Percentiles rank a stretch among this genome's conserved stretches.
phyloP scores from a whole-genome alignment of 176 grass and related monocot genomes.

The Rhipidocladum racemiflorum region DNA sequence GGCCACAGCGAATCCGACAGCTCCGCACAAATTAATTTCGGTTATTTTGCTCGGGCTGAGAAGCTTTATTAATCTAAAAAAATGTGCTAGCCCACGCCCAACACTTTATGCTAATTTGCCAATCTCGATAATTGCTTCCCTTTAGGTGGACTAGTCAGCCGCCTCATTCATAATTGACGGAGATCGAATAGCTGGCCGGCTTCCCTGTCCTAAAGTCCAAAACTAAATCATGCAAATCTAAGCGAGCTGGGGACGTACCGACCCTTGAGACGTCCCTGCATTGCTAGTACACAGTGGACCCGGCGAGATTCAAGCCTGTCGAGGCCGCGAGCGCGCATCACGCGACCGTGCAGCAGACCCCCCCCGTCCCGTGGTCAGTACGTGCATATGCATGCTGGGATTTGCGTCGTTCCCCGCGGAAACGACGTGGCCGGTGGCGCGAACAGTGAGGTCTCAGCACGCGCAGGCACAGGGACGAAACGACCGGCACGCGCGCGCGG shows the following conservation, averaged over 20 bases:
- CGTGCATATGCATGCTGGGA: neutral
- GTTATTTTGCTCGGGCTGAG: neutral
- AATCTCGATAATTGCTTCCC: slow-evolving; percentile 22
- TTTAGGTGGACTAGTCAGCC: slow-evolving; percentile 33
- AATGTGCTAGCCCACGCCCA: neutral
- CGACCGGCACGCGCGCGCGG: neutral
- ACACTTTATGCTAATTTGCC: slow-evolving; percentile 6
- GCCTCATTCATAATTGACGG: slow-evolving; percentile 39
- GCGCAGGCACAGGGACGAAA: neutral
- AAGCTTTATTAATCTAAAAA: slow-evolving; percentile 10
- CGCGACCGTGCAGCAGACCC: neutral
- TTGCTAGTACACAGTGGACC: neutral
- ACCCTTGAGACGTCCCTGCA: neutral
- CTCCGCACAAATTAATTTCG: too few species aligned
- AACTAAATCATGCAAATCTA: slow-evolving; percentile 31
- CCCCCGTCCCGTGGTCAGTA: neutral
- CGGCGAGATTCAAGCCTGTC: neutral
- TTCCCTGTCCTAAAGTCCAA: slow-evolving; percentile 17
- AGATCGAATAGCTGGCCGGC: slow-evolving; percentile 21
- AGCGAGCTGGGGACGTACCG: neutral
- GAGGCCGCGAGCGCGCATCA: neutral
- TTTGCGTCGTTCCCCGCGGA: neutral
- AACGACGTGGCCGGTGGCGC: slow-evolving; percentile 15
- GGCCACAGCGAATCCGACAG: neutral
- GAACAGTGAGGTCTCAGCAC: neutral